These are phyloP conservation scores for Haplosporangium gracile DNA, from an alignment of 192 early-diverging fungal genomes.

Conservation along the genomic window DNA sequence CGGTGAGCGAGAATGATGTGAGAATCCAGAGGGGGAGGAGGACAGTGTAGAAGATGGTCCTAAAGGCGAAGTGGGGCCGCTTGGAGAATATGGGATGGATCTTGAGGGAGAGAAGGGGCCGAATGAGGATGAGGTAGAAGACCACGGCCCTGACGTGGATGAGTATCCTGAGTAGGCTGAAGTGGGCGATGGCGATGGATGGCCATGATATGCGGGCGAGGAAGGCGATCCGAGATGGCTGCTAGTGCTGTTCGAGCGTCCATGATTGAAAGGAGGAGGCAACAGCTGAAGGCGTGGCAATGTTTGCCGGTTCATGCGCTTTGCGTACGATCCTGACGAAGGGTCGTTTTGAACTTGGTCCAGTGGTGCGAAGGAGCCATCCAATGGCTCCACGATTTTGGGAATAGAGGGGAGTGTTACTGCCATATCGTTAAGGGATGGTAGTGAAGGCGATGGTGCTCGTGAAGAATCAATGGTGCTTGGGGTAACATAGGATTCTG, in stretches of 20 bases:
- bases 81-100: constrained; percentile 60
- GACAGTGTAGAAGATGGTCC: constrained; percentile 21
- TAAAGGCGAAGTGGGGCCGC: constrained; percentile 15
- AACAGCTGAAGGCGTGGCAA: constrained; percentile 29
- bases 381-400: constrained; percentile 37
- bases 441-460: constrained; percentile 6
- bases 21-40: constrained; percentile 8
- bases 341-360: neutral
- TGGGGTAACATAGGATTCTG: neutral
- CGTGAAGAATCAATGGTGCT: neutral
- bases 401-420: constrained; percentile 20
- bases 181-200: constrained; percentile 65
- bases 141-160: constrained; percentile 40
- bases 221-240: neutral
- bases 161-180: constrained; percentile 36
- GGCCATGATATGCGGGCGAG: constrained; percentile 63
- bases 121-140: constrained; percentile 29
- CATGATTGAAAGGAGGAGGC: constrained; percentile 40
- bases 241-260: constrained; percentile 7
- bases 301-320: constrained; percentile 34
- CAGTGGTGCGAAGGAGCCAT: neutral
- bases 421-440: constrained; percentile 25
- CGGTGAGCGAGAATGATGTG: constrained; percentile 1
- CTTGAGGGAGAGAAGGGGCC: constrained; percentile 59
- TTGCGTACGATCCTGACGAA: constrained; percentile 34